Conservation (phyloP, 495 filamentous ascomycete species). For the Penicillium bovifimosum region DNA sequence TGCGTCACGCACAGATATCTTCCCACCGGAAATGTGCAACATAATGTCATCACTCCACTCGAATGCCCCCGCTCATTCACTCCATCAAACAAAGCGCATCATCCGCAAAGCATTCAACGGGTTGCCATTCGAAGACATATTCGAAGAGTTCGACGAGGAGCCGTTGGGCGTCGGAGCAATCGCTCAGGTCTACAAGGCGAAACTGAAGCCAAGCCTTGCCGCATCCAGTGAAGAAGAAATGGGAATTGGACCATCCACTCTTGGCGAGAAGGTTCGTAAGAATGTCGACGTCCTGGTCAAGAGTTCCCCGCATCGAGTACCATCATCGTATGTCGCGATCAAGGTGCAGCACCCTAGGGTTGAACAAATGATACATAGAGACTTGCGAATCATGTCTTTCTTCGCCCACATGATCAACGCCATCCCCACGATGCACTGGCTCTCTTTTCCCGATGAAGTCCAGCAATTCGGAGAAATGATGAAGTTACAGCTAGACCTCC, state of each 20-base stretch:
- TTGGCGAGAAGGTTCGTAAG: constrained; percentile 63
- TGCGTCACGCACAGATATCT: constrained; percentile 93
- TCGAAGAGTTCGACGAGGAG: constrained; percentile 89
- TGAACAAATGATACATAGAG: constrained; percentile 80
- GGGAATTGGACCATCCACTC: constrained; percentile 42
- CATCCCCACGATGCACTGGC: constrained; percentile 95
- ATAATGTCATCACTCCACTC: constrained; percentile 96
- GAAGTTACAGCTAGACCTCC: constrained; percentile 88
- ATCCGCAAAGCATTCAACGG: constrained; percentile 78
- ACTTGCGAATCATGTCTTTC: constrained; percentile 89
- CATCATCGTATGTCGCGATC: constrained; percentile 89
- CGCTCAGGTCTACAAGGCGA: constrained; percentile 96
- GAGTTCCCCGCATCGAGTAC: constrained; percentile 74
- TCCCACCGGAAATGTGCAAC: constrained; percentile 86
- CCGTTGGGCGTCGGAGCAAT: constrained; percentile 95
- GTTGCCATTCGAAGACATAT: constrained; percentile 79
- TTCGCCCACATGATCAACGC: constrained; percentile 81
- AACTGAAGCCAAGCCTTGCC: constrained; percentile 74
- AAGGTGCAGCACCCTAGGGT: constrained; percentile 94
- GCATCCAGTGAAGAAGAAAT: constrained; percentile 53
- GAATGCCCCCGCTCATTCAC: constrained; percentile 83
- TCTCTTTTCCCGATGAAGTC: constrained; percentile 94
- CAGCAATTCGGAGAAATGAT: constrained; percentile 97
- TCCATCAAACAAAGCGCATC: constrained; percentile 71
- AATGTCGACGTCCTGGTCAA: constrained; percentile 86